Conservation (phyloP, 495 filamentous ascomycete genomes). For the Cryomyces minteri region DNA sequence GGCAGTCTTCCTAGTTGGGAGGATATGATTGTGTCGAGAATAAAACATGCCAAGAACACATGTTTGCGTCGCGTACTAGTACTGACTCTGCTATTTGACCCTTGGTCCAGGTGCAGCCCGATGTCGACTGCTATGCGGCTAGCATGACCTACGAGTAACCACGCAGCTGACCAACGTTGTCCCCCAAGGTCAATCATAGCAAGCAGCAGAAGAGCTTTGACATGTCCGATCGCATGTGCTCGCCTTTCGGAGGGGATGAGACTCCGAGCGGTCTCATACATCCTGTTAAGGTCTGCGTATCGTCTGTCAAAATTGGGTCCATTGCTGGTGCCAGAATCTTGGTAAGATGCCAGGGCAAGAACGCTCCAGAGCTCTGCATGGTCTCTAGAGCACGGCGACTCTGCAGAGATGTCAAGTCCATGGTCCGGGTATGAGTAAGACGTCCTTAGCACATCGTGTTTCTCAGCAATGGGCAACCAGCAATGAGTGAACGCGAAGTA, state of each 20-base stretch:
- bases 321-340: constrained; percentile 14
- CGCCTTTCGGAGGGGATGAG: constrained; percentile 42
- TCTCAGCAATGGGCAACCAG: constrained; percentile 57
- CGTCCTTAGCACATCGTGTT: constrained; percentile 41
- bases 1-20: constrained; percentile 32
- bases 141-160: constrained; percentile 43
- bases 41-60: constrained; percentile 41
- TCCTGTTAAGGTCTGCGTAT: constrained; percentile 20
- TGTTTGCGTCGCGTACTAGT: constrained; percentile 23
- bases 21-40: constrained; percentile 46
- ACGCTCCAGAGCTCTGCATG: constrained; percentile 49
- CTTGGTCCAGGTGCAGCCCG: constrained; percentile 18
- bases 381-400: constrained; percentile 28
- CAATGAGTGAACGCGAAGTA: constrained; percentile 56
- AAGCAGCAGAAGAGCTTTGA: constrained; percentile 45
- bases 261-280: constrained; percentile 37
- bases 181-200: constrained; percentile 38
- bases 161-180: constrained; percentile 34
- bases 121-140: constrained; percentile 36
- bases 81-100: not conserved
- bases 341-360: constrained; percentile 33
- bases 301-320: constrained; percentile 10
- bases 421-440: constrained; percentile 29
- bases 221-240: constrained; percentile 37
- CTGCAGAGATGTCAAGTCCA: constrained; percentile 5